A percentile compares a stretch with the other conserved stretches of the same genome.
phyloP scores from a whole-genome alignment of 2,329 filamentous ascomycete species.

The Neofusicoccum kwambonambiense region DNA sequence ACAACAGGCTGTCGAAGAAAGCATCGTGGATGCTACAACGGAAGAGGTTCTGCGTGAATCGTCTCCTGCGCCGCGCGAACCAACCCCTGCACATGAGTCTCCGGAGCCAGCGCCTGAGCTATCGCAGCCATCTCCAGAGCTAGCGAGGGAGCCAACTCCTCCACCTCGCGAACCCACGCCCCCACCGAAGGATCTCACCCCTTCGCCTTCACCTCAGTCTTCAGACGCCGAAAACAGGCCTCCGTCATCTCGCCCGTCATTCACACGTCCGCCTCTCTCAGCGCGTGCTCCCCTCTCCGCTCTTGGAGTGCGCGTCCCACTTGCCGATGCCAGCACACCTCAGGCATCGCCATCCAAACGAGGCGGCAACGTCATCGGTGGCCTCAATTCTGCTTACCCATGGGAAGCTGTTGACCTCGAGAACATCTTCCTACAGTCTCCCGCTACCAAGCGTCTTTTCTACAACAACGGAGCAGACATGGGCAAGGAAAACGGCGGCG shows the following conservation, averaged over 20 bases:
- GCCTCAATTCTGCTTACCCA: conserved; percentile 51
- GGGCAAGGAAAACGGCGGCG: conserved; percentile 28
- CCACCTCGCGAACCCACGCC: neutral
- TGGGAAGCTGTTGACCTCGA: conserved; percentile 82
- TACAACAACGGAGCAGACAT: neutral
- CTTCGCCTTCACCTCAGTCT: conserved; percentile 69
- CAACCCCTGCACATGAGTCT: neutral
- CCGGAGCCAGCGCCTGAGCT: neutral
- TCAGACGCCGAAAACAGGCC: conserved; percentile 80
- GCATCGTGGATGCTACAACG: neutral
- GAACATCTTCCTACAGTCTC: conserved; percentile 56
- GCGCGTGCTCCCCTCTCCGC: conserved; percentile 9
- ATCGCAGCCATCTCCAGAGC: neutral
- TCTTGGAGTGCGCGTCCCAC: conserved; percentile 24
- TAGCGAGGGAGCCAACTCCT: neutral
- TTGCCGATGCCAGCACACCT: conserved; percentile 43
- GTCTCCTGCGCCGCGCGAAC: neutral
- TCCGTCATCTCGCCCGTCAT: conserved; percentile 62
- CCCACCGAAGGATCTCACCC: conserved; percentile 39
- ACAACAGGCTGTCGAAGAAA: conserved; percentile 21
- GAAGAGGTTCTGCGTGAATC: neutral
- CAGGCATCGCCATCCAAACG: conserved; percentile 44
- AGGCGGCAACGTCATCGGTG: conserved; percentile 42
- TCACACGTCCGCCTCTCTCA: conserved; percentile 26
- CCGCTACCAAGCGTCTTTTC: conserved; percentile 30